These are phyloP conservation scores for Volvox africanus DNA, from an alignment of 139 green algal species.

Conservation along the genomic window DNA sequence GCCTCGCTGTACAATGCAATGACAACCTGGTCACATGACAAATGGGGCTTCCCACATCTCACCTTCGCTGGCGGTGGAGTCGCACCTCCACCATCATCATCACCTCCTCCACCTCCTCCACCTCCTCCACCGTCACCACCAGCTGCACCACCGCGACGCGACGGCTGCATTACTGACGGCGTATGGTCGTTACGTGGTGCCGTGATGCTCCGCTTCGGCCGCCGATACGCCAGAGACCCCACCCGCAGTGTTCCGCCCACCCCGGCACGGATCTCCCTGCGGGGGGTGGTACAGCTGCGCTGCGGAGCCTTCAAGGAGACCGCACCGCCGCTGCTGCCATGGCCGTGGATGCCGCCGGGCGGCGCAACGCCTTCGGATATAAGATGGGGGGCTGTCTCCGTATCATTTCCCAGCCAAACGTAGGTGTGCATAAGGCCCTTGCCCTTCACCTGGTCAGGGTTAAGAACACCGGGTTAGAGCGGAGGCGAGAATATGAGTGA, in stretches of 20 bases:
- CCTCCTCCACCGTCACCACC: too few species aligned
- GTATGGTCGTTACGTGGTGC: neutral
- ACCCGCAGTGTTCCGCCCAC: neutral
- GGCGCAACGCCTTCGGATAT: neutral
- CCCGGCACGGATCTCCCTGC: neutral
- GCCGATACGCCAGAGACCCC: neutral
- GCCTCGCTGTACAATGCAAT: too few species aligned
- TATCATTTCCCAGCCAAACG: constrained; percentile 27
- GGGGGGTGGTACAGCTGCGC: neutral
- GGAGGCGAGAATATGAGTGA: neutral
- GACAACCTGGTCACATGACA: too few species aligned
- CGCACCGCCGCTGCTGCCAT: neutral
- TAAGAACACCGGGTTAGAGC: neutral
- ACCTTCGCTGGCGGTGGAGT: too few species aligned
- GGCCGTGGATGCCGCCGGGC: neutral
- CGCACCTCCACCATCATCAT: too few species aligned
- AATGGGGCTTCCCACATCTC: too few species aligned
- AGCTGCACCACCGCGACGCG: too few species aligned
- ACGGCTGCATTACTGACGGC: too few species aligned
- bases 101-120: too few species aligned
- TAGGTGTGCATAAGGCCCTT: constrained; percentile 40
- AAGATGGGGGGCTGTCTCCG: constrained; percentile 18
- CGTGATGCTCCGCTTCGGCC: constrained; percentile 10
- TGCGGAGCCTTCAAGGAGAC: neutral
- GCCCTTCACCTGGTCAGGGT: constrained; percentile 46